Evolutionary conservation across 1,284 basidiomycete genomes (phyloP), one percentile per base, ranked within the genome.

Genomic region (Fomes fomentarius): DNA sequence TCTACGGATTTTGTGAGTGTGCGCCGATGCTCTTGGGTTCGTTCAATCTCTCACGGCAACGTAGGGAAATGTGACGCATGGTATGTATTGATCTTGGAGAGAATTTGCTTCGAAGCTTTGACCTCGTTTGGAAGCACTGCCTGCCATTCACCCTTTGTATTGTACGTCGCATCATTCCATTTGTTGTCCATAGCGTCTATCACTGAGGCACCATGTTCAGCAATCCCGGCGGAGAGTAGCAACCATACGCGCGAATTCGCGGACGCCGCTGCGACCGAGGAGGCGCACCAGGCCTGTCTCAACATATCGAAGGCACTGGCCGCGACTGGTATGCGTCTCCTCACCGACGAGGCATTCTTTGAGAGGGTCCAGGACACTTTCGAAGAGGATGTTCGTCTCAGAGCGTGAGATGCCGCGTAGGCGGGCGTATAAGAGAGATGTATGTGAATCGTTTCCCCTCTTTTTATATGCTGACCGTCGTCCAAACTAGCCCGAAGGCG

Each of bases 201-300:
- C 2, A 4, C n/a, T 12, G 12, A 17, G 8, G 6, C 8, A n/a
- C n/a, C n/a, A n/a, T n/a, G n/a, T n/a, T n/a, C 57, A 89, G 88
- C 83, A 11, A 90, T 91, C 52, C 85, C 87, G 12, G 87, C 85
- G 2, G 69, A 77, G 35, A 85, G 85, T 28, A 84, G 82, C 11
- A 91, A 91, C 60, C 87, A 90, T 56, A 89, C 88, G 0, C 72
- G 78, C 5, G 81, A 74, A 1, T 91, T 91, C 66, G 76, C 87
- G 7, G 69, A 72, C 22, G 79, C 87, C 15, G 84, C 88, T 17
- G 74, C 75, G 30, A 84, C 80, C 19, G 68, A 72, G 39, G 82
- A 83, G 57, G 87, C 89, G 12, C 89, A 91, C 63, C 69, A 76
- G 37, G 77, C 79, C 12, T 80, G 82, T 31, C 75, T 91, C 62